Conservation (phyloP, 2,329 filamentous ascomycete species). For the Gaeumannomyces tritici region DNA sequence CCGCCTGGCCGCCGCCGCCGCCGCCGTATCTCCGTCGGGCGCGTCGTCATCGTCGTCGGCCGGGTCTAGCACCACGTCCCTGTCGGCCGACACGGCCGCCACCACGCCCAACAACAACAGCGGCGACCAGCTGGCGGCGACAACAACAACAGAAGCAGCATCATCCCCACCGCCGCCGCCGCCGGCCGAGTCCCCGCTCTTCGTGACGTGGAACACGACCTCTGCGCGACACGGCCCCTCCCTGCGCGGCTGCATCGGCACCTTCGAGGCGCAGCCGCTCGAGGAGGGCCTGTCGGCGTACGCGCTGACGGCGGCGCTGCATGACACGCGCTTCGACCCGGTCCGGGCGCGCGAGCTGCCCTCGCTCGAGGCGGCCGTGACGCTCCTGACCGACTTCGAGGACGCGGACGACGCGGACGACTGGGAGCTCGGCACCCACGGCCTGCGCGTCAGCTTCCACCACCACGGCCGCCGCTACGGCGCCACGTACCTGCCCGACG, state of each 20-base stretch:
- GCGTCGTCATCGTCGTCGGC: slow-evolving; percentile 19
- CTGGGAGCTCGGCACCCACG: slow-evolving; percentile 81
- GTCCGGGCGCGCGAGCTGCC: slow-evolving; percentile 45
- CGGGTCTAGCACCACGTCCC: slow-evolving; percentile 16
- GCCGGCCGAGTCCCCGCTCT: slow-evolving; percentile 60
- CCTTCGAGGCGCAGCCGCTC: slow-evolving; percentile 72
- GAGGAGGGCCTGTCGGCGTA: slow-evolving; percentile 67
- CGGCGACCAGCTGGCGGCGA: not conserved
- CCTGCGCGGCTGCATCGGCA: slow-evolving; percentile 92
- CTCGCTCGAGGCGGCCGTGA: slow-evolving; percentile 57
- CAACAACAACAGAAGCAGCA: not conserved
- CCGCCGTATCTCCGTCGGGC: slow-evolving; percentile 20
- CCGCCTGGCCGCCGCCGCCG: slow-evolving; percentile 29
- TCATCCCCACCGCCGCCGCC: slow-evolving; percentile 17
- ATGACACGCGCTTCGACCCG: slow-evolving; percentile 53
- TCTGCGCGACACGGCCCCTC: slow-evolving; percentile 49
- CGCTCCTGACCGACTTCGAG: slow-evolving; percentile 80
- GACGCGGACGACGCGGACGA: slow-evolving; percentile 60
- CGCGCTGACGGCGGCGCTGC: slow-evolving; percentile 66
- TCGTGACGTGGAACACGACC: slow-evolving; percentile 88
- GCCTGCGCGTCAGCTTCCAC: slow-evolving; percentile 78
- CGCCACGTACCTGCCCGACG: slow-evolving; percentile 80
- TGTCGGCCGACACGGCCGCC: slow-evolving; percentile 17
- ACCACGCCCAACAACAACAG: slow-evolving; percentile 12
- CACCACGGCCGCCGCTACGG: slow-evolving; percentile 65